Percentiles rank a stretch among this genome's conserved stretches.
These are phyloP conservation scores for Hyaloscypha finlandica DNA, from an alignment of 495 filamentous ascomycete genomes.

Conservation along the genomic window DNA sequence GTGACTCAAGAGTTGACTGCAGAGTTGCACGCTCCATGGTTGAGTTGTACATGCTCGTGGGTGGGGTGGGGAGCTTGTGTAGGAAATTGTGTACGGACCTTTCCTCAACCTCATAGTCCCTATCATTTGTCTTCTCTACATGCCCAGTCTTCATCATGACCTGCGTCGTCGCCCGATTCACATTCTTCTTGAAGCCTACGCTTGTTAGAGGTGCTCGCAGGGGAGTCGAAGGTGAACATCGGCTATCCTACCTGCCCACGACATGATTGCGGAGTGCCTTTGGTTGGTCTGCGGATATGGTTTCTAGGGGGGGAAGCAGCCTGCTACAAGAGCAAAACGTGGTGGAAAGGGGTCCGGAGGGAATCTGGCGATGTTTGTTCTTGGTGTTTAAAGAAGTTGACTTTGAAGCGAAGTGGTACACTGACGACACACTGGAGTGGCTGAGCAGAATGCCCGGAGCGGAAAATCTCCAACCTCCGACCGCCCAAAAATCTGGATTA, in stretches of 20 bases:
- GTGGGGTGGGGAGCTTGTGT: background rate
- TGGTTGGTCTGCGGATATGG: background rate
- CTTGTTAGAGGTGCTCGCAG: background rate
- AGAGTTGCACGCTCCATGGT: background rate
- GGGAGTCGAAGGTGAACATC: background rate
- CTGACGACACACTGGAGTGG: conserved; percentile 8
- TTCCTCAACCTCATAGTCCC: conserved; percentile 98
- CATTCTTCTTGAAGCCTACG: conserved; percentile 96
- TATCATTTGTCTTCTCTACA: conserved; percentile 96
- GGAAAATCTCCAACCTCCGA: background rate
- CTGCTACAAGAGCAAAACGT: background rate
- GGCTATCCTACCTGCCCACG: conserved; percentile 31
- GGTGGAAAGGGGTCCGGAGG: background rate
- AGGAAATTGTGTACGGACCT: conserved; percentile 52
- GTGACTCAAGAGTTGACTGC: too few relatives aligned
- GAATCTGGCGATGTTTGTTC: background rate
- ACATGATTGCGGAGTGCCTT: conserved; percentile 27
- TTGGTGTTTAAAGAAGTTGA: background rate
- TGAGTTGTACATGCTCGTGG: background rate
- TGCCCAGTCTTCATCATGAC: conserved; percentile 99
- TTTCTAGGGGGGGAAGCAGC: background rate
- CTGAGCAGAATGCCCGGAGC: conserved; percentile 1
- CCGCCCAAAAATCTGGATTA: background rate
- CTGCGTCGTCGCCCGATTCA: conserved; percentile 97
- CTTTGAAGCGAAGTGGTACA: background rate